A percentile compares a stretch with the other conserved stretches of the same genome.
These are phyloP conservation scores for Saturnispora hagleri DNA, from an alignment of 805 yeast species.

Conservation along the genomic window DNA sequence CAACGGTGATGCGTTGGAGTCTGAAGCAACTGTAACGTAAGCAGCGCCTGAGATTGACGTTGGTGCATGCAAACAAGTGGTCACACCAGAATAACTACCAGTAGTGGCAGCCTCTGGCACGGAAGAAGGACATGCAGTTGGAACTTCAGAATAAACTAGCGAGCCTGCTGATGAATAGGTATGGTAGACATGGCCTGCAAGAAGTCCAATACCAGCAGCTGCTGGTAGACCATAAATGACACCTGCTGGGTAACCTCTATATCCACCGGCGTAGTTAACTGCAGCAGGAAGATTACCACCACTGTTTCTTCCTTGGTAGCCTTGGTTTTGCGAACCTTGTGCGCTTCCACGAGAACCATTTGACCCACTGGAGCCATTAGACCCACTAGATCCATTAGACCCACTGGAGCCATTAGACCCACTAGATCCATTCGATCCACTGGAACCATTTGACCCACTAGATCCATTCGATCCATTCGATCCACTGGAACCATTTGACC, in stretches of 20 bases:
- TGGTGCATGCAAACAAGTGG: conserved; percentile 4
- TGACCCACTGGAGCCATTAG: not conserved
- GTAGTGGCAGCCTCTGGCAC: conserved; percentile 1
- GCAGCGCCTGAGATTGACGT: conserved; percentile 1
- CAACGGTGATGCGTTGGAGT: conserved; percentile 11
- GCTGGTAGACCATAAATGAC: conserved; percentile 9
- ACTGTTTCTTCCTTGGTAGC: conserved; percentile 1
- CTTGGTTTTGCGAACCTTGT: conserved; percentile 2
- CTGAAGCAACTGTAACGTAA: not conserved
- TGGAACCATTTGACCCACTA: not conserved
- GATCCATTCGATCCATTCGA: no score
- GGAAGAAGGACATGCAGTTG: conserved; percentile 7
- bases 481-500: no score
- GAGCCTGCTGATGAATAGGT: conserved; percentile 10
- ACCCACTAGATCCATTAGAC: not conserved
- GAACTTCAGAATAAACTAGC: conserved; percentile 10
- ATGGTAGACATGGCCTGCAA: conserved; percentile 9
- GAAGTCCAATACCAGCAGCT: conserved; percentile 5
- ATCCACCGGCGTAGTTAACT: conserved; percentile 3
- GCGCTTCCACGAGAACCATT: not conserved
- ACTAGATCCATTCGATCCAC: not conserved
- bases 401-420: not conserved
- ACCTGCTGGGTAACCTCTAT: conserved; percentile 11
- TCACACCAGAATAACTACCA: conserved; percentile 3
- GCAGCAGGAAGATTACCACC: conserved; percentile 15